Base-by-base conservation (phyloP, 1,139 yeast species). In the Yamadazyma conglobata region DNA sequence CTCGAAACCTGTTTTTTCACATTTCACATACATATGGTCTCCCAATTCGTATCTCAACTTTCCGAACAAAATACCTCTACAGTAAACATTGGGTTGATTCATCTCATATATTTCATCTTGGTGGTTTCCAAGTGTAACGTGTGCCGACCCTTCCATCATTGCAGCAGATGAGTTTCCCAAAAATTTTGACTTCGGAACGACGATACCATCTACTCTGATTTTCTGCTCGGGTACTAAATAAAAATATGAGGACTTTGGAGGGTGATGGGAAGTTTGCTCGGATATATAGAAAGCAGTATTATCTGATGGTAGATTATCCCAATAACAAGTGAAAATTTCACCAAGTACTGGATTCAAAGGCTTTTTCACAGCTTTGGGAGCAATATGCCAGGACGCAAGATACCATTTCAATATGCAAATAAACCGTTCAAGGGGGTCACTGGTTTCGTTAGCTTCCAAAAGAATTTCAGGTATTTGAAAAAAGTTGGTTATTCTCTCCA, bases 321-420 rank as follows among this genome's bases (percentile, higher is more conserved):
- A 91, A 53, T 84, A 89, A 50, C 96, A 83, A 11, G 85, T 71
- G 54, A 87, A 91, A 44, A 81, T 72, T 54, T 91, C 98, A 17
- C 97, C 97, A 18, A 91, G 58, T 5, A 93, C 88, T 1, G 98
- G 98, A 49, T 91, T 91, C 47, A 91, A 67, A 0, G 98, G 98
- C 58, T 91, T 91, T 56, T 93, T 91, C 9, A 91, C 98, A 1
- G 97, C 98, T 53, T 89, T 91, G 15, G 98, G 98, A 2, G 96
- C 93, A 52, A 91, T 89, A 52, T 91, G 97, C 97, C 97, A 91
- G 28, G 94, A 88, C 2, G 96, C 77, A 53, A 91, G 67, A 53
- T 89, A 91, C 95, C 96, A 91, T 47, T 79, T 77, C 24, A 84
- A 77, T 7, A 91, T 79, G 27, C 73, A 60, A 6, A 86, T 54